Evolutionary conservation across 208 protist genomes (phyloP).

Genomic region (Wallacemonas sp.): DNA sequence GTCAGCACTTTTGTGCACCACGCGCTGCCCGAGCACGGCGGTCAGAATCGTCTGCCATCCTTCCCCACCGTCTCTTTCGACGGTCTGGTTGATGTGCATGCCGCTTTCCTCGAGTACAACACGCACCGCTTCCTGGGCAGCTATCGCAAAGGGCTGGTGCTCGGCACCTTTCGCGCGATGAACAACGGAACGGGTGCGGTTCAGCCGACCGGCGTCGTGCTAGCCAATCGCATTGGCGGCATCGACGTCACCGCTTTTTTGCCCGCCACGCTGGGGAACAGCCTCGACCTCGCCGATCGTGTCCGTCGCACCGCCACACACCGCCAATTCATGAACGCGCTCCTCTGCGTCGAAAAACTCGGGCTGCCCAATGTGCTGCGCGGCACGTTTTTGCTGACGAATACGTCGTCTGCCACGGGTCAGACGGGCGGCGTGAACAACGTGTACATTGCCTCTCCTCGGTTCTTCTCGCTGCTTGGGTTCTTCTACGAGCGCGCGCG

Average conservation of each 20-base stretch:
- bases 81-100: conserved; percentile 36
- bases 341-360: conserved; percentile 47
- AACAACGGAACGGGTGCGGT: conserved; percentile 1
- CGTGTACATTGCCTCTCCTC: conserved; percentile 33
- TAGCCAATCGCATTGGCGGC: background rate
- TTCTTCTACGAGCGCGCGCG: conserved; percentile 36
- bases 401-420: background rate
- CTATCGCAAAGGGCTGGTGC: conserved; percentile 44
- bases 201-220: background rate
- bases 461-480: conserved; percentile 37
- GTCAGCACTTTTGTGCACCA: conserved; percentile 5
- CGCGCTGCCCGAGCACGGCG: conserved; percentile 2
- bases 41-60: conserved; percentile 6
- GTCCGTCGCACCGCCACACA: conserved; percentile 57
- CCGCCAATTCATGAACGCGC: conserved; percentile 47
- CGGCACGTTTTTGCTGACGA: conserved; percentile 25
- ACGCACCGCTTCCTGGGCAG: conserved; percentile 41
- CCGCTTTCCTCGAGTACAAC: conserved; percentile 55
- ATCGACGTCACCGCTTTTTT: conserved; percentile 57
- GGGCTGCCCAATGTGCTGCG: conserved; percentile 43
- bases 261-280: conserved; percentile 43
- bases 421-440: conserved; percentile 21
- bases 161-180: background rate
- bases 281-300: conserved; percentile 33
- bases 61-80: conserved; percentile 12